A percentile compares a stretch with the other conserved stretches of the same genome.
phyloP scores from a whole-genome alignment of 176 grass and related monocot genomes.

The Miscanthus lutarioriparius region DNA sequence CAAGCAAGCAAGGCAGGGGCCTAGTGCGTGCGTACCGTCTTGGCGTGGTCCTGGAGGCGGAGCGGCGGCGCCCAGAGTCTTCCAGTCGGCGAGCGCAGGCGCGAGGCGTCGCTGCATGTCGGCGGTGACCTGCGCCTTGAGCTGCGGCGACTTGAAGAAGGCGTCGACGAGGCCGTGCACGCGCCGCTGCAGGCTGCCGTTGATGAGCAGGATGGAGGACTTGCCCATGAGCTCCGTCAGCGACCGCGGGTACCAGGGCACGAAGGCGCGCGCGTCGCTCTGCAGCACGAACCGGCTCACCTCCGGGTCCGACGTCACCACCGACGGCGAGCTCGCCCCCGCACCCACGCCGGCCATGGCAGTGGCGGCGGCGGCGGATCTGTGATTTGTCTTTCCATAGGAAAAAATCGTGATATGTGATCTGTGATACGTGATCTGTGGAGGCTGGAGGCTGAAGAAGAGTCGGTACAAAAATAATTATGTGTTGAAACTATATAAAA shows the following conservation, averaged over 20 bases:
- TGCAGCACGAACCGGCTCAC: constrained; percentile 79
- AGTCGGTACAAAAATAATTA: no score
- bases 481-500: no score
- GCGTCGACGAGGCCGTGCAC: constrained; percentile 86
- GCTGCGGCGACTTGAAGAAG: constrained; percentile 84
- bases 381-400: no score
- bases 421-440: no score
- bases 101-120: constrained; percentile 73
- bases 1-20: no score
- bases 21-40: constrained; percentile 43
- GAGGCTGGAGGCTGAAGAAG: background rate
- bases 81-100: background rate
- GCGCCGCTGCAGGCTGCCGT: constrained; percentile 69
- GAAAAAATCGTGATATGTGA: no score
- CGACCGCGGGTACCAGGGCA: constrained; percentile 95
- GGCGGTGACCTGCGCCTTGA: constrained; percentile 84
- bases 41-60: constrained; percentile 48
- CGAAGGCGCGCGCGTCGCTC: constrained; percentile 76
- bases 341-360: constrained; percentile 38
- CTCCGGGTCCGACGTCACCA: constrained; percentile 86
- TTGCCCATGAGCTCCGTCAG: constrained; percentile 94
- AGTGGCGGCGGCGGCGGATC: no score
- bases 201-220: constrained; percentile 93
- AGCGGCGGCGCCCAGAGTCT: background rate
- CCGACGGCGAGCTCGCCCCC: constrained; percentile 65